Evolutionary conservation across 208 protist genomes (phyloP), one percentile per base, ranked within the genome.

Genomic region (Tritrichomonas foetus): DNA sequence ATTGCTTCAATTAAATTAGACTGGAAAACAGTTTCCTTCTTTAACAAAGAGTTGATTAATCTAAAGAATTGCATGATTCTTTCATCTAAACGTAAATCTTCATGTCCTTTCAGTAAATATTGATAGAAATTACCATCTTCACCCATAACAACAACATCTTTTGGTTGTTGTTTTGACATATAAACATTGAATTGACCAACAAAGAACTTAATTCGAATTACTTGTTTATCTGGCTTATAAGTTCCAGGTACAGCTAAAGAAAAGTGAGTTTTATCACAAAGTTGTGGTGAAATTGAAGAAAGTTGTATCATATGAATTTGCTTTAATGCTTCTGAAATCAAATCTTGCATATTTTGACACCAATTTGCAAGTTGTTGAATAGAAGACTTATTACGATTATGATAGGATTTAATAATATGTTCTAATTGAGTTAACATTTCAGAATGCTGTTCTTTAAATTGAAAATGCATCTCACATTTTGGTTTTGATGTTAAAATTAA

Each of bases 31-130:
- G 78, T 89, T 30, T 89, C 41, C 30, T 89, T 89, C 78, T 61
- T 89, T 8, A 89, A 50, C 16, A 89, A 89, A 27, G 47, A 57
- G n/a, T 89, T 89, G n/a, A 89, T 89, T 0, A 89, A 30, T 57
- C 78, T 53, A 47, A 93, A 93, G 57, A 93, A 93, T 64, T 93
- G 89, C 89, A 93, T 93, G 1, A 93, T 50, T 20, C 89, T 9
- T 49, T 93, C 89, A 93, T 93, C 89, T 1, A 93, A 39, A 53
- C 57, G 30, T 3, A 93, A 49, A 16, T 93, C 89, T 69, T 93
- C 89, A 33, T 69, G 89, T n/a, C 55, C 50, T 72, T 93, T 93
- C 1, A 93, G 20, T 41, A 93, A 44, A 66, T 93, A 93, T 64
- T 93, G 89, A 49, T 72, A 93, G 25, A 53, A 69, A 30, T 93